These are phyloP conservation scores for Alternaria ventricosa DNA, from an alignment of 2,329 filamentous ascomycete species.

Conservation along the genomic window DNA sequence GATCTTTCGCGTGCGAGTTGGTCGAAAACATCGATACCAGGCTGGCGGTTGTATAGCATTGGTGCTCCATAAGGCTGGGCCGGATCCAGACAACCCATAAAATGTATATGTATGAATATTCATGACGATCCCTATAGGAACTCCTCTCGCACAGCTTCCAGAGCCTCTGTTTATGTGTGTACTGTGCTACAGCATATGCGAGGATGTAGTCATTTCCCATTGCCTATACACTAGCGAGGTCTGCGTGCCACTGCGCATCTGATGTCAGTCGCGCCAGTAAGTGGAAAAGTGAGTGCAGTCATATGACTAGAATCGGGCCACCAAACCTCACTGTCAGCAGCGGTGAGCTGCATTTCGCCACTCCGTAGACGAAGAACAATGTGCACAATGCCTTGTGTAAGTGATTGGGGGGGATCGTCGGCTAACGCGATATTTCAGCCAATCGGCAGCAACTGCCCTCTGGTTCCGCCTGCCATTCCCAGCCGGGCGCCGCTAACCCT, in stretches of 20 bases:
- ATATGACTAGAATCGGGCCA: not conserved
- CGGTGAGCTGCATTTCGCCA: not conserved
- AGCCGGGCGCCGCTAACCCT: conserved; percentile 14
- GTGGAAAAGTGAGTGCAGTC: not conserved
- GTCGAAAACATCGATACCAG: not conserved
- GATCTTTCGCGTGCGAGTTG: not conserved
- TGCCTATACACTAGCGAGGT: not conserved
- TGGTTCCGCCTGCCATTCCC: conserved; percentile 16
- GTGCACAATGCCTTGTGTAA: conserved; percentile 15
- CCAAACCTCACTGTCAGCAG: not conserved
- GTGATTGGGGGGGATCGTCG: conserved; percentile 6
- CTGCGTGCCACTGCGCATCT: not conserved
- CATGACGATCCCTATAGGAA: too few species aligned
- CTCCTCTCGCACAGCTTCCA: not conserved
- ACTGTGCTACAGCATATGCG: not conserved
- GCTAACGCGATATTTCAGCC: conserved; percentile 8
- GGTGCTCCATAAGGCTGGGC: not conserved
- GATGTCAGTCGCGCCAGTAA: not conserved
- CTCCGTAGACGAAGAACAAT: not conserved
- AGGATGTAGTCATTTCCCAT: not conserved
- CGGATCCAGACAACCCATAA: not conserved
- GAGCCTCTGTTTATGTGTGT: not conserved
- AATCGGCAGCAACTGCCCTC: conserved; percentile 17
- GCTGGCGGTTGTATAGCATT: not conserved
- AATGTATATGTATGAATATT: not conserved